phyloP scores from a whole-genome alignment of 345 rosid genomes.

The Eucalyptus pauciflora region DNA sequence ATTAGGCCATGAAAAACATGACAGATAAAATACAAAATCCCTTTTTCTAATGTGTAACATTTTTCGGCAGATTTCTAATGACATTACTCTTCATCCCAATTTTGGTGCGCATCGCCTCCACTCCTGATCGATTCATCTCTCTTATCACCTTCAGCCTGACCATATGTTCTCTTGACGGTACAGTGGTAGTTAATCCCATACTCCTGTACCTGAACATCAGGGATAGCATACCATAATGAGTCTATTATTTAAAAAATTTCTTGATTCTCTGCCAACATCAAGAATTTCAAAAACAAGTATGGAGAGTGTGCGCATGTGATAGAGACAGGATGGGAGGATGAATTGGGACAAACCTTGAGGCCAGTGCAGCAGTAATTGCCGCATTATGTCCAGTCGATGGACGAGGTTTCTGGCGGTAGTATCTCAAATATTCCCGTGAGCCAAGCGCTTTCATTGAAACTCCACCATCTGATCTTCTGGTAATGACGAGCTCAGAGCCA shows the following conservation, averaged over 20 bases:
- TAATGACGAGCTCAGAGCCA: constrained; percentile 87
- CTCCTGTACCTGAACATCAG: constrained; percentile 54
- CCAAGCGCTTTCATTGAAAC: constrained; percentile 58
- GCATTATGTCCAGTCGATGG: constrained; percentile 43
- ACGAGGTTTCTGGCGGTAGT: constrained; percentile 86
- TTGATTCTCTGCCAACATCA: neutral
- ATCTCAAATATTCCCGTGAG: constrained; percentile 79
- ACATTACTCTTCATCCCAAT: constrained; percentile 74
- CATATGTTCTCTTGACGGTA: constrained; percentile 56
- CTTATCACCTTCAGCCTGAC: constrained; percentile 74
- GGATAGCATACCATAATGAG: neutral
- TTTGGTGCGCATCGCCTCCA: constrained; percentile 68
- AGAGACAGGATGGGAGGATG: neutral
- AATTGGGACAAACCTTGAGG: constrained; percentile 48
- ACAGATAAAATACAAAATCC: neutral
- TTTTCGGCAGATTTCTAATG: constrained; percentile 76
- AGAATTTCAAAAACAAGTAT: neutral
- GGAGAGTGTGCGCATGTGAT: neutral
- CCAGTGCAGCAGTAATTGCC: constrained; percentile 55
- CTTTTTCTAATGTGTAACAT: constrained; percentile 45
- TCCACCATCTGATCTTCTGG: constrained; percentile 32
- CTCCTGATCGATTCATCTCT: constrained; percentile 51
- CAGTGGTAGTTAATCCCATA: constrained; percentile 66
- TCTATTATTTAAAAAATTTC: neutral
- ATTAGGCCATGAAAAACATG: neutral